Evolutionary conservation across 345 rosid species (phyloP).

Genomic region (Rhodamnia argentea): DNA sequence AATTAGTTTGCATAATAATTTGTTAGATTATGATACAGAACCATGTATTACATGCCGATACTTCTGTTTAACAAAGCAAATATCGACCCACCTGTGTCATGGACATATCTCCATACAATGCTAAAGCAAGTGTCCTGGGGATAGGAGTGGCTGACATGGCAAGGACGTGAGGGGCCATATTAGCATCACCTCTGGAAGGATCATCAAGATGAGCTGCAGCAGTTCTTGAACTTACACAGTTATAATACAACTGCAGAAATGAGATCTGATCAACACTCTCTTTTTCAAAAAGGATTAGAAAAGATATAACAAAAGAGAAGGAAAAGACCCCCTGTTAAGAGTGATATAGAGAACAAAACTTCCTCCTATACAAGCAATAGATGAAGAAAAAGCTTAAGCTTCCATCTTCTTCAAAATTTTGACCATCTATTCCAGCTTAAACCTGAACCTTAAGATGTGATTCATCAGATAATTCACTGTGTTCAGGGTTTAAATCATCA

Average conservation of each 20-base stretch:
- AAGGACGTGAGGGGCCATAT: slow-evolving; percentile 96
- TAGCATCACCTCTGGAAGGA: slow-evolving; percentile 32
- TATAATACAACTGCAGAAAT: slow-evolving; percentile 51
- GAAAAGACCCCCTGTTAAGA: background rate
- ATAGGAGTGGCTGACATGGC: slow-evolving; percentile 97
- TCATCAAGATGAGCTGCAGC: slow-evolving; percentile 18
- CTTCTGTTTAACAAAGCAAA: background rate
- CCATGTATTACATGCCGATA: background rate
- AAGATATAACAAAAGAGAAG: background rate
- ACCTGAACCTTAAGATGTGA: background rate
- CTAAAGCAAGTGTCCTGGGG: slow-evolving; percentile 93
- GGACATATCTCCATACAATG: slow-evolving; percentile 85
- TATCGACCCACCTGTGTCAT: slow-evolving; percentile 61
- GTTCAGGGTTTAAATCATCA: background rate
- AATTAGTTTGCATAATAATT: background rate
- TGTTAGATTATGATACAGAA: background rate
- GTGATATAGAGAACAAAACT: background rate
- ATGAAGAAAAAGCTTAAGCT: background rate
- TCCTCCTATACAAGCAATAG: background rate
- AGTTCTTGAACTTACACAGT: slow-evolving; percentile 35
- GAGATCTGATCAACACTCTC: background rate
- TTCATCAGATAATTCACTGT: background rate
- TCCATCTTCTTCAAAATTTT: background rate
- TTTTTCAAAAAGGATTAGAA: background rate
- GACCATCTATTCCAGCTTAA: background rate